Evolutionary conservation across 768 basidiomycete species (phyloP).

Genomic region (Russula brevipes): DNA sequence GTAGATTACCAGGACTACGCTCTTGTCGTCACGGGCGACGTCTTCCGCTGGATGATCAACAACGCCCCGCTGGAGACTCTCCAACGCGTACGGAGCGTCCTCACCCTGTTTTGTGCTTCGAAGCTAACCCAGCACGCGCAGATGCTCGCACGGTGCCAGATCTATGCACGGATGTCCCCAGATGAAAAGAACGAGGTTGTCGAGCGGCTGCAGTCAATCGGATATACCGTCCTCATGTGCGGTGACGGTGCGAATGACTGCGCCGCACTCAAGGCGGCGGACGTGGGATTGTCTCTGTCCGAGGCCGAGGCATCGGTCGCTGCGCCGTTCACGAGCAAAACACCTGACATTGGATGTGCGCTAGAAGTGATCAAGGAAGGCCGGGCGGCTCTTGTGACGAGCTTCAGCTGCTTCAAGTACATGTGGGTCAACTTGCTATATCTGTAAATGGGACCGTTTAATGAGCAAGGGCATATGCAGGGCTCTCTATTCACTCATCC

Average conservation of each 20-base stretch:
- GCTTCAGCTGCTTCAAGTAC: slow-evolving; percentile 99
- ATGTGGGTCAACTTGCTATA: slow-evolving; percentile 57
- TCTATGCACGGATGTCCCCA: slow-evolving; percentile 98
- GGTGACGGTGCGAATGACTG: slow-evolving; percentile 99
- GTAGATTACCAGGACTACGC: slow-evolving; percentile 82
- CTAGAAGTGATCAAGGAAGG: slow-evolving; percentile 97
- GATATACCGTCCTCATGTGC: slow-evolving; percentile 97
- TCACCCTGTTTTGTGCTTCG: neutral
- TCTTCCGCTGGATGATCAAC: slow-evolving; percentile 98
- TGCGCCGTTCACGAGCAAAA: slow-evolving; percentile 92
- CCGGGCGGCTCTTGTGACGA: slow-evolving; percentile 90
- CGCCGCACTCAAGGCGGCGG: slow-evolving; percentile 95
- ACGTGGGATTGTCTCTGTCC: slow-evolving; percentile 93
- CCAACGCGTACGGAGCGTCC: slow-evolving; percentile 62
- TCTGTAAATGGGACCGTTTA: slow-evolving; percentile 3
- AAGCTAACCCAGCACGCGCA: slow-evolving; percentile 31
- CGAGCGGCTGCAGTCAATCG: slow-evolving; percentile 85
- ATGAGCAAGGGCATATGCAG: slow-evolving; percentile 38
- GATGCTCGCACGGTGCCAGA: slow-evolving; percentile 97
- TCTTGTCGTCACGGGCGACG: slow-evolving; percentile 87
- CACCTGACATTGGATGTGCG: slow-evolving; percentile 92
- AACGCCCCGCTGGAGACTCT: slow-evolving; percentile 90
- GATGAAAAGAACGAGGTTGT: slow-evolving; percentile 99
- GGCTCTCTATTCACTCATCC: slow-evolving; percentile 97
- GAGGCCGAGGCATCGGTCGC: slow-evolving; percentile 99